Conservation (phyloP, 1,284 basidiomycete species). For the Ustanciosporium gigantosporum region DNA sequence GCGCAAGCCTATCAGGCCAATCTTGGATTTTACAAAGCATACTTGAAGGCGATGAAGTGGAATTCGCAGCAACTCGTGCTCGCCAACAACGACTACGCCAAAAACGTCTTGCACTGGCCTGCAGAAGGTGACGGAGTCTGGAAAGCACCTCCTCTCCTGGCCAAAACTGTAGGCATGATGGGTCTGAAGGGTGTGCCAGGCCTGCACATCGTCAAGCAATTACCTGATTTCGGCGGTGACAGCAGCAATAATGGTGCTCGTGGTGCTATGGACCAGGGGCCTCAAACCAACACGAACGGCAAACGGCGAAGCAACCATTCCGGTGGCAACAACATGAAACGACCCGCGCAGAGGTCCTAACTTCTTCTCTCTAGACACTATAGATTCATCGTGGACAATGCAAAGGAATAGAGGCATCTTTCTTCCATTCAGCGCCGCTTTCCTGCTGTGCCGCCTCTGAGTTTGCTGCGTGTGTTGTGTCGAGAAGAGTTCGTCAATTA, state of each 20-base stretch:
- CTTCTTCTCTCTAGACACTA: too few species aligned
- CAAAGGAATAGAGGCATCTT: too few species aligned
- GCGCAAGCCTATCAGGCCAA: slow-evolving; percentile 66
- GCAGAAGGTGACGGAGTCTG: slow-evolving; percentile 48
- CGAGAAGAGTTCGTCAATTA: too few species aligned
- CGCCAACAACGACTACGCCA: slow-evolving; percentile 64
- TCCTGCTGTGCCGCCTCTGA: too few species aligned
- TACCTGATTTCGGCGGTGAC: too few species aligned
- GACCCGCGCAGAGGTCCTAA: too few species aligned
- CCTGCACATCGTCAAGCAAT: slow-evolving; percentile 60
- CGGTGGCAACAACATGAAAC: too few species aligned
- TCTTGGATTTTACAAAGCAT: slow-evolving; percentile 69
- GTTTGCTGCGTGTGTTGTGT: too few species aligned
- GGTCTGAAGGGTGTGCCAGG: slow-evolving; percentile 67
- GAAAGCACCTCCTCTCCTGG: slow-evolving; percentile 63
- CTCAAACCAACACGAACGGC: background rate
- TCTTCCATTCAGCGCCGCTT: too few species aligned
- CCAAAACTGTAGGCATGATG: slow-evolving; percentile 70
- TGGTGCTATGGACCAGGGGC: too few species aligned
- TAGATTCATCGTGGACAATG: too few species aligned
- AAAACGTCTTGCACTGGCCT: slow-evolving; percentile 25
- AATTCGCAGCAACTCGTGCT: slow-evolving; percentile 64
- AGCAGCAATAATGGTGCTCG: too few species aligned
- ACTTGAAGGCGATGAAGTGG: slow-evolving; percentile 64
- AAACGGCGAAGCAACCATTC: background rate